phyloP scores from a whole-genome alignment of 2,329 filamentous ascomycete genomes.

The Scedosporium aurantiacum region DNA sequence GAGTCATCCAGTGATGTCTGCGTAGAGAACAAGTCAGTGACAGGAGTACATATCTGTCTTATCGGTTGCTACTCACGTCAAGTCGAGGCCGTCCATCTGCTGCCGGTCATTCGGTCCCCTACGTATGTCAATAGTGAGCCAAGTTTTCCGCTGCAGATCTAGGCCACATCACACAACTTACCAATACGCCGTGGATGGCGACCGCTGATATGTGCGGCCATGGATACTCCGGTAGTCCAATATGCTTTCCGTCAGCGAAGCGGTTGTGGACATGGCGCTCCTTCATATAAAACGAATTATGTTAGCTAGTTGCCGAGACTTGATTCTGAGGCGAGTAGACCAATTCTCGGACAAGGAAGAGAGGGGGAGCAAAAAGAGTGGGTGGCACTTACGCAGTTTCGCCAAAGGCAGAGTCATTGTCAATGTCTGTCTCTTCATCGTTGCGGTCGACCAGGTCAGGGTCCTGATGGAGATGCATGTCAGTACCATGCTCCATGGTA shows the following conservation, averaged over 20 bases:
- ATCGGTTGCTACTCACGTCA: constrained; percentile 9
- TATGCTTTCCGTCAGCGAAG: constrained; percentile 21
- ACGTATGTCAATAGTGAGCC: neutral
- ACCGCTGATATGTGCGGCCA: constrained; percentile 16
- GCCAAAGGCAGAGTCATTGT: constrained; percentile 15
- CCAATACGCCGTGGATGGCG: constrained; percentile 17
- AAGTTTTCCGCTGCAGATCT: neutral
- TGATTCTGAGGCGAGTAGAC: neutral
- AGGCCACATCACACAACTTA: constrained; percentile 10
- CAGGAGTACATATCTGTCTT: too few relatives aligned
- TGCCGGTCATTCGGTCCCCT: constrained; percentile 18
- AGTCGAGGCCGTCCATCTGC: constrained; percentile 16
- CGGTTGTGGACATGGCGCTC: constrained; percentile 15
- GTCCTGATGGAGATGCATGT: neutral
- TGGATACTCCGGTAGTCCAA: constrained; percentile 18
- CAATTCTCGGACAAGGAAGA: too few relatives aligned
- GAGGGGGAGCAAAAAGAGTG: neutral
- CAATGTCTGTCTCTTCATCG: constrained; percentile 10
- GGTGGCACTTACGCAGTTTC: constrained; percentile 6
- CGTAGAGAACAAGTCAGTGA: neutral
- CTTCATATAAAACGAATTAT: neutral
- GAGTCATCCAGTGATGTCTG: constrained; percentile 15
- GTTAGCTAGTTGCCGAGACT: neutral
- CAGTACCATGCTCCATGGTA: neutral
- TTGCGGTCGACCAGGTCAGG: neutral